Evolutionary conservation across 164 flowering plant genomes (phyloP), one percentile per base, ranked within the genome.

Genomic region (Protea cynaroides): DNA sequence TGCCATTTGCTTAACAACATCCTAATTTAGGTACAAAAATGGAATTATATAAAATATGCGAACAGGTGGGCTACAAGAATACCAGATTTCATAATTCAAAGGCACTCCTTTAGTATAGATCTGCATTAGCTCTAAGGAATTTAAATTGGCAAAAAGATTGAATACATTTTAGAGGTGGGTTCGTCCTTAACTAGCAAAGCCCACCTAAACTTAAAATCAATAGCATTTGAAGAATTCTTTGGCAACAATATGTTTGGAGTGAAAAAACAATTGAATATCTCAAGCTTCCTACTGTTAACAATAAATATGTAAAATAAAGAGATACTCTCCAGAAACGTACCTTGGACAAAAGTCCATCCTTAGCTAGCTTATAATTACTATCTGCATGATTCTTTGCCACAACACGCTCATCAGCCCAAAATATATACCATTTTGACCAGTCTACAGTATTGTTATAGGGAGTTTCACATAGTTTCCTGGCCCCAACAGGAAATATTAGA

Each of bases 391-490:
- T 79, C 64, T 86, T 83, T 1, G 86, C 72, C 49, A 86, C 90
- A 22, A 79, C 83, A 46, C 85, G 82, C 60, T 86, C 90, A 43
- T 86, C 97, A 8, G 77, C 96, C 97, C 93, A 91, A 73, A 87
- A 89, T 58, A 91, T 69, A 64, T 91, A 74, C 97, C 97, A 89
- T 64, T 83, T 89, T 24, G 83, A 79, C 97, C 97, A 89, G 65
- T 91, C 94, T 53, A 84, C 82, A 15, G 85, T 82, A 72, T 76
- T 79, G 74, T 54, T 78, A 60, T 83, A 84, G 52, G 90, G 90
- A 62, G 86, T 77, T 71, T 82, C 80, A 63, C 78, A 76, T 14
- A 86, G 81, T 69, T 89, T 89, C 66, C 97, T 91, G 87, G 62
- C 74, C 67, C 40, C 60, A 57, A 62, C 58, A 37, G 58, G 81